Percentiles rank a stretch among this genome's conserved stretches.
phyloP scores from a whole-genome alignment of 306 rosid genomes.

The Vicia villosa region DNA sequence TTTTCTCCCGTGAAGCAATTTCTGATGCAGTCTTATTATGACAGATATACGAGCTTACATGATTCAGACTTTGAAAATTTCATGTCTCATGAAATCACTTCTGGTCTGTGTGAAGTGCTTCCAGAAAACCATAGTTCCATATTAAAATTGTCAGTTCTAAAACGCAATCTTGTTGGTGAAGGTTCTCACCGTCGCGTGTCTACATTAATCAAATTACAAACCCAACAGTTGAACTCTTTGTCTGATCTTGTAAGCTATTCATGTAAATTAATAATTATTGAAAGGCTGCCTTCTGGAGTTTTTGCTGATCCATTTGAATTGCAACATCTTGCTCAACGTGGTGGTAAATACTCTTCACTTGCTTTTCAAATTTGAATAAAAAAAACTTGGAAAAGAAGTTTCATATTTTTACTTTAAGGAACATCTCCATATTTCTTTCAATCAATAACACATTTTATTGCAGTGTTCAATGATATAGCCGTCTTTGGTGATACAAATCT shows the following conservation, averaged over 20 bases:
- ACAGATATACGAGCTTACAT: conserved; percentile 40
- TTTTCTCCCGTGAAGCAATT: conserved; percentile 41
- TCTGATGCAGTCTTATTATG: too few relatives aligned
- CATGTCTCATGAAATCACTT: conserved; percentile 54
- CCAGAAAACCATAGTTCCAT: conserved; percentile 42
- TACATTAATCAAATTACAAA: conserved; percentile 52
- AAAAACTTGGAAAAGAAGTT: not conserved
- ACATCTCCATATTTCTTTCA: conserved; percentile 24
- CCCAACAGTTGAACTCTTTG: conserved; percentile 29
- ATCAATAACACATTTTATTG: conserved; percentile 24
- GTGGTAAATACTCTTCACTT: conserved; percentile 50
- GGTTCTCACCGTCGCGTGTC: conserved; percentile 76
- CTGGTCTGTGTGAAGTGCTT: conserved; percentile 46
- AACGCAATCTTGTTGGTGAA: conserved; percentile 63
- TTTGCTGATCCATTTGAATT: conserved; percentile 90
- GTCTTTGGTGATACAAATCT: conserved; percentile 90
- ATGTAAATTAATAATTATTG: conserved; percentile 63
- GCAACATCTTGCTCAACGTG: conserved; percentile 73
- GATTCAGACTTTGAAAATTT: conserved; percentile 63
- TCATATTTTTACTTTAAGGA: not conserved
- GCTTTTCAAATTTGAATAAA: not conserved
- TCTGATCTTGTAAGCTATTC: conserved; percentile 43
- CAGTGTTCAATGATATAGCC: conserved; percentile 60
- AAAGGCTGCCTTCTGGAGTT: conserved; percentile 75
- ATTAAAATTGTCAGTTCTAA: conserved; percentile 45